Conservation (phyloP, 129 eudicot species). For the Chrysanthemum seticuspe region DNA sequence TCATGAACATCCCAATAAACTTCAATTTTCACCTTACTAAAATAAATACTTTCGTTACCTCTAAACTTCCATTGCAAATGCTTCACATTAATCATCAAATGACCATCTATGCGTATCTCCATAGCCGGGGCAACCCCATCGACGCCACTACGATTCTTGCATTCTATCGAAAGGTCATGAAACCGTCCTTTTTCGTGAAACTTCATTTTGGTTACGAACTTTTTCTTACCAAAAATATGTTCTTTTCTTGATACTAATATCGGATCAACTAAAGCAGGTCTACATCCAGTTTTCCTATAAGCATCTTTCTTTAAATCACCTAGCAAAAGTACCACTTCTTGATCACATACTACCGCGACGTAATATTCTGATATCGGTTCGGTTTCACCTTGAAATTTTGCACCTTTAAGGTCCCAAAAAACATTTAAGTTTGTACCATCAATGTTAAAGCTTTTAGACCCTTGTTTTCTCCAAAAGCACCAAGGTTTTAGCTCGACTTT, state of each 20-base stretch:
- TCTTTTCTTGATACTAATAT: constrained; percentile 72
- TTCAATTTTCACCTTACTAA: constrained; percentile 60
- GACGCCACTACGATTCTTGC: constrained; percentile 38
- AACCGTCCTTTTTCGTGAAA: constrained; percentile 75
- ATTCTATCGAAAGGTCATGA: constrained; percentile 82
- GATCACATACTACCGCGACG: constrained; percentile 79
- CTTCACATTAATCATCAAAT: constrained; percentile 66
- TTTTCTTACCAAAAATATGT: constrained; percentile 86
- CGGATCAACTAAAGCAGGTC: constrained; percentile 84
- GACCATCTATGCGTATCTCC: constrained; percentile 91
- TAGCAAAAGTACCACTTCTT: constrained; percentile 70
- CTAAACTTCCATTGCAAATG: constrained; percentile 92
- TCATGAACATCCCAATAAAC: constrained; percentile 94
- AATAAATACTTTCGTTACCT: constrained; percentile 66
- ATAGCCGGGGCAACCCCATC: constrained; percentile 64
- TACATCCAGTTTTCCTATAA: constrained; percentile 74
- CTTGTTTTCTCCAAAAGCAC: constrained; percentile 95
- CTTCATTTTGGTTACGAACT: constrained; percentile 61
- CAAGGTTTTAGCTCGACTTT: constrained; percentile 96
- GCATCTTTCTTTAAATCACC: constrained; percentile 89
- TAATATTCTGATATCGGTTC: constrained; percentile 90
- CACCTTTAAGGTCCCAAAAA: constrained; percentile 84
- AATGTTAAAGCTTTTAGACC: constrained; percentile 59
- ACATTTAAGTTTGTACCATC: constrained; percentile 51
- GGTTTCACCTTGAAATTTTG: constrained; percentile 76